Conservation (phyloP, 2,329 filamentous ascomycete genomes). For the Penicillium fuscoglaucum region DNA sequence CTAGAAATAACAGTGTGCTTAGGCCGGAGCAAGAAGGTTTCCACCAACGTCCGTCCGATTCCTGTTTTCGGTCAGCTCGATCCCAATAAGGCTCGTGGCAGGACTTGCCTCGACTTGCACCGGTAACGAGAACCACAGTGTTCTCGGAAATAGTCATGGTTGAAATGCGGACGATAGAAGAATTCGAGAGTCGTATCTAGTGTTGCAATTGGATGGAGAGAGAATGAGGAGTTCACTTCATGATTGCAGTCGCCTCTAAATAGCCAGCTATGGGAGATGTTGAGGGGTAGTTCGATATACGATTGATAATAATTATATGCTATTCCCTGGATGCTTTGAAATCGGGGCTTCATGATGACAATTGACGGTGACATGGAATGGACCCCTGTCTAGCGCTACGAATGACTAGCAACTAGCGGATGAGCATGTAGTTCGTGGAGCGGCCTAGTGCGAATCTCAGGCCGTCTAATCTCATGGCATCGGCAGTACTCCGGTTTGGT, state of each 20-base stretch:
- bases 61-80: not conserved
- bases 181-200: not conserved
- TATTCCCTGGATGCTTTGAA: not conserved
- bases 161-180: not conserved
- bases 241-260: not conserved
- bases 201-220: not conserved
- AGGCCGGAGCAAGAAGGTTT: not conserved
- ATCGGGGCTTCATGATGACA: not conserved
- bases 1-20: not conserved
- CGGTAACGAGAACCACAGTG: not conserved
- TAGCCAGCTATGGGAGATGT: not conserved
- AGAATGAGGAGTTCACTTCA: not conserved
- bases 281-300: not conserved
- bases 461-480: not conserved
- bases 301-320: not conserved
- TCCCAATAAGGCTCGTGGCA: too few relatives aligned
- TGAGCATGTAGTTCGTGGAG: too few relatives aligned
- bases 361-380: not conserved
- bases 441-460: not conserved
- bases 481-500: not conserved
- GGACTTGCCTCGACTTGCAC: not conserved
- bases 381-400: not conserved
- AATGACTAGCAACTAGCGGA: not conserved
- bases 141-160: not conserved
- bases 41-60: not conserved